phyloP scores from a whole-genome alignment of 2,329 filamentous ascomycete genomes.

The Fusarium verrucosum region DNA sequence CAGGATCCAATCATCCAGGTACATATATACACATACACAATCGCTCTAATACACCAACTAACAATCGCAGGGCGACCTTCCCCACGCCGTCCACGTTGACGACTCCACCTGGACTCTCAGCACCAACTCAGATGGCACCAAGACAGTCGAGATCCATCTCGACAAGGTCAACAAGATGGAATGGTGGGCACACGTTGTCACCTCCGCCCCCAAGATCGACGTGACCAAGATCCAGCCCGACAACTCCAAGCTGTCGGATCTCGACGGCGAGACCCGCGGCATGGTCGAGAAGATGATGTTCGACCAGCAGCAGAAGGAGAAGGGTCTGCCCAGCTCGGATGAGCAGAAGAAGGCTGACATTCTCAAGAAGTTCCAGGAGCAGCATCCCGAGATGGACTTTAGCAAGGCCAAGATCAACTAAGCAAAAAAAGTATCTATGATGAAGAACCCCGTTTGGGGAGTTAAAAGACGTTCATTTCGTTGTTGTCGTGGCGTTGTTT shows the following conservation, averaged over 20 bases:
- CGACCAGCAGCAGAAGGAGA: conserved; percentile 96
- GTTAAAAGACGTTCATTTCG: conserved; percentile 12
- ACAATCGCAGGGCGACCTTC: conserved; percentile 76
- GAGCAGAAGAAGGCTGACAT: conserved; percentile 96
- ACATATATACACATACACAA: conserved; percentile 44
- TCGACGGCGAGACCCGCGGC: conserved; percentile 91
- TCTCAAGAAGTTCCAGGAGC: conserved; percentile 88
- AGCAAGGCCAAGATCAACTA: conserved; percentile 73
- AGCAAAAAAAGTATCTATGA: conserved; percentile 23
- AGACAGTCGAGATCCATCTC: conserved; percentile 80
- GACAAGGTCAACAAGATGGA: conserved; percentile 98
- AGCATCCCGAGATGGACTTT: conserved; percentile 79
- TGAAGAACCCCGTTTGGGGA: neutral
- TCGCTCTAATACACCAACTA: neutral
- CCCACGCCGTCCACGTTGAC: conserved; percentile 80
- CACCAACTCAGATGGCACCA: conserved; percentile 73
- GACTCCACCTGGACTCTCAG: conserved; percentile 96
- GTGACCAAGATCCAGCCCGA: conserved; percentile 95
- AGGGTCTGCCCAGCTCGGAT: conserved; percentile 86
- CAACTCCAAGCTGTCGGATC: conserved; percentile 87
- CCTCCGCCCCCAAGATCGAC: conserved; percentile 87
- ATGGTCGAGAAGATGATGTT: conserved; percentile 99
- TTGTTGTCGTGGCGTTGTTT: conserved; percentile 18
- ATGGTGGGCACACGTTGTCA: conserved; percentile 97
- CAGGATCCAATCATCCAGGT: conserved; percentile 86